Evolutionary conservation across 2,329 filamentous ascomycete species (phyloP), one percentile per base, ranked within the genome.

Genomic region (Botrytis pseudocinerea): DNA sequence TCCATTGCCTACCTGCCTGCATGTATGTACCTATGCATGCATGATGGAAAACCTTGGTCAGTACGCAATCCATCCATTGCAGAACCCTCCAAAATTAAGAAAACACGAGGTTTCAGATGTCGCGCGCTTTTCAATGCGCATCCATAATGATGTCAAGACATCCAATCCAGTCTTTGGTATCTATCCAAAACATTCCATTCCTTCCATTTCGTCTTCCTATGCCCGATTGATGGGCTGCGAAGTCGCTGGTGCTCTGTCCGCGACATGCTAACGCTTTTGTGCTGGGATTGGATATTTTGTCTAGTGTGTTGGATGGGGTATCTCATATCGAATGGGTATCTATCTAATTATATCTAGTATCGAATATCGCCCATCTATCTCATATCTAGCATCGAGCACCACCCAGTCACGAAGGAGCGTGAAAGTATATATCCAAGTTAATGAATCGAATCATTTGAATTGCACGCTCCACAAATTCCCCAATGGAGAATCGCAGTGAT

Each of bases 51-150:
- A 54, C 48, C 48, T 54, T 16, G 12, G 48, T 2, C 2, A 0
- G 12, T 54, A 54, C 48, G 48, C 12, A 54, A 54, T 54, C 35
- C 4, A 35, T 35, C 32, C n/a, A n/a, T 32, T 14, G 48, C 4
- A n/a, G 48, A 54, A 7, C 48, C 38, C 38, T 7, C 38, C 12
- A 54, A 54, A n/a, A 54, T 54, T n/a, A 57, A 57, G n/a, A 28
- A 57, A 44, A 28, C 32, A n/a, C 38, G 38, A 42, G 46, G 69
- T 71, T 71, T 71, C 69, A 71, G 69, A 71, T 71, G 60, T 71
- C 69, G 69, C 69, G 69, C 60, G 69, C 44, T 42, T 64, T 54
- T 54, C 18, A 18, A 66, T 51, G 44, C 28, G 22, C 25, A 66
- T 66, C 42, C 63, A 66, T 51, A 42, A 61, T 61, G 60, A 63